Evolutionary conservation across 2,329 filamentous ascomycete species (phyloP).

Genomic region (Chrysosporium queenslandicum): DNA sequence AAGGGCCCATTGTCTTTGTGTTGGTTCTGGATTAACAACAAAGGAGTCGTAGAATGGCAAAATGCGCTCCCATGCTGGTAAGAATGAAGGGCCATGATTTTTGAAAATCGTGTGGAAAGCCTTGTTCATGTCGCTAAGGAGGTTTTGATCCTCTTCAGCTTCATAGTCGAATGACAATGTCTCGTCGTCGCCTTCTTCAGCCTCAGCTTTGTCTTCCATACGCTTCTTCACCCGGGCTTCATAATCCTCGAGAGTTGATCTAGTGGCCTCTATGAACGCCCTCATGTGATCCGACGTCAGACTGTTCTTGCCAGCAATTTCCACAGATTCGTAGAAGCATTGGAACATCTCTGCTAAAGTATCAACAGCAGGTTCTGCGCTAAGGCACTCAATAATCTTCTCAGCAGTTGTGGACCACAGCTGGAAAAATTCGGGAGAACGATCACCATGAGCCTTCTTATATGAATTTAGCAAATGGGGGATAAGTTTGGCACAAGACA

Average conservation of each 20-base stretch:
- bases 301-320: slow-evolving; percentile 80
- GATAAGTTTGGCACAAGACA: slow-evolving; percentile 88
- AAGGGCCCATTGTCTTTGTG: slow-evolving; percentile 94
- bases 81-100: slow-evolving; percentile 76
- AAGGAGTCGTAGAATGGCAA: slow-evolving; percentile 79
- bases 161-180: slow-evolving; percentile 78
- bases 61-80: slow-evolving; percentile 78
- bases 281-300: slow-evolving; percentile 69
- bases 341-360: slow-evolving; percentile 98
- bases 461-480: slow-evolving; percentile 87
- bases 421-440: slow-evolving; percentile 66
- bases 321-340: slow-evolving; percentile 97
- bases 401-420: slow-evolving; percentile 80
- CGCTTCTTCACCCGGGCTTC: slow-evolving; percentile 74
- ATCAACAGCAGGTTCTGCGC: slow-evolving; percentile 88
- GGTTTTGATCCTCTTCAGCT: slow-evolving; percentile 92
- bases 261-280: slow-evolving; percentile 75
- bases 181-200: slow-evolving; percentile 82
- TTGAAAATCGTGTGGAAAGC: slow-evolving; percentile 99
- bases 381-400: slow-evolving; percentile 86
- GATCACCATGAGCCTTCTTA: slow-evolving; percentile 78
- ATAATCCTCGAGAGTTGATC: slow-evolving; percentile 83
- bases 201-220: slow-evolving; percentile 71
- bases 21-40: slow-evolving; percentile 68
- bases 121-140: slow-evolving; percentile 99